A percentile compares a stretch with the other conserved stretches of the same genome.
phyloP scores from a whole-genome alignment of 2,329 filamentous ascomycete genomes.

The Stemphylium lycopersici region DNA sequence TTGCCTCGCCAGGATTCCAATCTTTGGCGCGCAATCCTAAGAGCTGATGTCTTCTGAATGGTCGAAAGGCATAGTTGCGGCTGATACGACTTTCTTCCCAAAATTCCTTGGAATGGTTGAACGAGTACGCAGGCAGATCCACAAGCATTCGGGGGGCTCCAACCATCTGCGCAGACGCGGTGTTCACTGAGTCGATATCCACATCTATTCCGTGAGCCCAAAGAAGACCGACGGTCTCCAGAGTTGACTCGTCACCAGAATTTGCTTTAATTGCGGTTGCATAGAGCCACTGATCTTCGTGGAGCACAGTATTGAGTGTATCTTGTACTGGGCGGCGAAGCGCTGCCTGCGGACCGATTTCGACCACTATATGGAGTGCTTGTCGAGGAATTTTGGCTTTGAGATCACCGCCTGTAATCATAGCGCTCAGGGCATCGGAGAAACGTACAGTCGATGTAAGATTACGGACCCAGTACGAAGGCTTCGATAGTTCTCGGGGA shows the following conservation, averaged over 20 bases:
- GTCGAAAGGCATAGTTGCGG: conserved; percentile 7
- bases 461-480: conserved; percentile 44
- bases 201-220: neutral
- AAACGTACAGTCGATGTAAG: conserved; percentile 46
- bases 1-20: conserved; percentile 32
- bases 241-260: neutral
- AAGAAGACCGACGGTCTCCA: neutral
- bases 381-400: neutral
- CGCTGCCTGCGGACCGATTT: conserved; percentile 44
- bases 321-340: conserved; percentile 31
- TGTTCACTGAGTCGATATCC: conserved; percentile 2
- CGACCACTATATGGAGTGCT: conserved; percentile 14
- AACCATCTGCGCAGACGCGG: neutral
- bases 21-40: conserved; percentile 19
- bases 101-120: conserved; percentile 30
- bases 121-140: conserved; percentile 22
- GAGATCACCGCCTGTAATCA: no score
- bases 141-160: neutral
- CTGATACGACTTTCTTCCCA: conserved; percentile 27
- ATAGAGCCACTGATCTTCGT: neutral
- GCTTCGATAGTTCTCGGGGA: neutral
- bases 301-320: neutral
- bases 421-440: conserved; percentile 14
- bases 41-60: conserved; percentile 11
- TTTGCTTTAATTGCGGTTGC: neutral